Percentiles rank a stretch among this genome's conserved stretches.
phyloP scores from a whole-genome alignment of 2,329 filamentous ascomycete genomes.

The Emergomyces pasteurianus region DNA sequence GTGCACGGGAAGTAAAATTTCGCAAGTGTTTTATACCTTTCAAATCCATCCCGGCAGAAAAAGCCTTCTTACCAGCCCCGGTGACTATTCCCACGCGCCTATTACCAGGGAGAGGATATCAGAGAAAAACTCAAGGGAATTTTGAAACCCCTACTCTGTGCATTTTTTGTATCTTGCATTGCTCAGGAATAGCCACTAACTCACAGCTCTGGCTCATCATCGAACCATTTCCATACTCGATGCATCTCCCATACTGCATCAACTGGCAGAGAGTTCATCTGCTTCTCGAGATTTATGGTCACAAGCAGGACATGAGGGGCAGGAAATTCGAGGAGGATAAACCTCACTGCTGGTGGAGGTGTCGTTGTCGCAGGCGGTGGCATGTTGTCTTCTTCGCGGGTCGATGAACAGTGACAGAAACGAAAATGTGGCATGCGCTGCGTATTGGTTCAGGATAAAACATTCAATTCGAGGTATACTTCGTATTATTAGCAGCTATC shows the following conservation, averaged over 20 bases:
- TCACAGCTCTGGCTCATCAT: slow-evolving; percentile 28
- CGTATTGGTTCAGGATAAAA: not conserved
- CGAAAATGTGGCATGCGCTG: not conserved
- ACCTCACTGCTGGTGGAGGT: slow-evolving; percentile 6
- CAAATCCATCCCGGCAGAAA: slow-evolving; percentile 34
- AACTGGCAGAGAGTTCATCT: slow-evolving; percentile 30
- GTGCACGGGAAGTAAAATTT: slow-evolving; percentile 4
- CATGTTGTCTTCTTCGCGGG: slow-evolving; percentile 1
- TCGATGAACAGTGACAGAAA: not conserved
- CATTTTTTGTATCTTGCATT: not conserved
- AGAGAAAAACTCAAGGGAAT: not conserved
- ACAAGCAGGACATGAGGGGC: slow-evolving; percentile 34
- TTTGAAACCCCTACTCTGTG: not conserved
- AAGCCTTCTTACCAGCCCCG: slow-evolving; percentile 31
- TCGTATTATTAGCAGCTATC: not conserved
- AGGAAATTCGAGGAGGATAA: slow-evolving; percentile 20
- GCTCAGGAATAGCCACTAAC: not conserved
- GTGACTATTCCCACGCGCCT: slow-evolving; percentile 33
- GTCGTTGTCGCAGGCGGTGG: slow-evolving; percentile 5
- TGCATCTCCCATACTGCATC: slow-evolving; percentile 28
- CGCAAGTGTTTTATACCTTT: slow-evolving; percentile 39
- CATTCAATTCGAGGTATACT: not conserved
- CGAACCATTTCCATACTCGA: slow-evolving; percentile 30
- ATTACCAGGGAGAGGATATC: slow-evolving; percentile 31
- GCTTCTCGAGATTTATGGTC: slow-evolving; percentile 29